Conservation (phyloP, 2,329 filamentous ascomycete genomes). For the Aureobasidium melanogenum region DNA sequence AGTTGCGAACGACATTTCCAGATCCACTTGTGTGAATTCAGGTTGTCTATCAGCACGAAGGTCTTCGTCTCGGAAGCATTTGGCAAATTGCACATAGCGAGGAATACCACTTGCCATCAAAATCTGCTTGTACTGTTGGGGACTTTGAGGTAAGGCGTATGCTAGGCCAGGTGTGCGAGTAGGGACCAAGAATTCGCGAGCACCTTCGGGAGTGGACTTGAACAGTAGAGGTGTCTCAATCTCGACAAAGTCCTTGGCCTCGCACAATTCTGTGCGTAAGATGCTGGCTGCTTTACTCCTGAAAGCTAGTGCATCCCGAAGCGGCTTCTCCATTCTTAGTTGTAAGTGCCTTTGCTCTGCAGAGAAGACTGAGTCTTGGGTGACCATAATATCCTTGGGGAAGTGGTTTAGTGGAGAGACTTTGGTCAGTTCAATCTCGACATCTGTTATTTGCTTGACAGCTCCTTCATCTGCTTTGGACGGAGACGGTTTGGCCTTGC, state of each 20-base stretch:
- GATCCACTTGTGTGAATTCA: slow-evolving; percentile 92
- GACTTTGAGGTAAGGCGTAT: slow-evolving; percentile 90
- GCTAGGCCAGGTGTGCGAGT: slow-evolving; percentile 66
- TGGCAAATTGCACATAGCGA: slow-evolving; percentile 85
- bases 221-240: slow-evolving; percentile 91
- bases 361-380: slow-evolving; percentile 63
- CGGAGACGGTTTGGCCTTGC: slow-evolving; percentile 21
- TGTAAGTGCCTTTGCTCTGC: slow-evolving; percentile 73
- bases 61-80: slow-evolving; percentile 93
- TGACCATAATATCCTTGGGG: slow-evolving; percentile 66
- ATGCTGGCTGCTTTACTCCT: slow-evolving; percentile 53
- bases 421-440: slow-evolving; percentile 54
- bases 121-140: slow-evolving; percentile 97
- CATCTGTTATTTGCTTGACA: slow-evolving; percentile 25
- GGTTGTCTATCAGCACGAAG: slow-evolving; percentile 85
- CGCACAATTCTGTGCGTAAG: slow-evolving; percentile 46
- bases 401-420: slow-evolving; percentile 65
- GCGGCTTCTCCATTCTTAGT: slow-evolving; percentile 60
- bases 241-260: slow-evolving; percentile 55
- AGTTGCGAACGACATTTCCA: slow-evolving; percentile 83
- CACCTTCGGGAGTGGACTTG: slow-evolving; percentile 95
- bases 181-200: slow-evolving; percentile 87
- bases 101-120: slow-evolving; percentile 83
- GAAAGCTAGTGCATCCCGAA: slow-evolving; percentile 61
- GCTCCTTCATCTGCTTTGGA: slow-evolving; percentile 22